These are phyloP conservation scores for Veloporphyrellus conicus DNA, from an alignment of 1,284 basidiomycete species.

Conservation along the genomic window DNA sequence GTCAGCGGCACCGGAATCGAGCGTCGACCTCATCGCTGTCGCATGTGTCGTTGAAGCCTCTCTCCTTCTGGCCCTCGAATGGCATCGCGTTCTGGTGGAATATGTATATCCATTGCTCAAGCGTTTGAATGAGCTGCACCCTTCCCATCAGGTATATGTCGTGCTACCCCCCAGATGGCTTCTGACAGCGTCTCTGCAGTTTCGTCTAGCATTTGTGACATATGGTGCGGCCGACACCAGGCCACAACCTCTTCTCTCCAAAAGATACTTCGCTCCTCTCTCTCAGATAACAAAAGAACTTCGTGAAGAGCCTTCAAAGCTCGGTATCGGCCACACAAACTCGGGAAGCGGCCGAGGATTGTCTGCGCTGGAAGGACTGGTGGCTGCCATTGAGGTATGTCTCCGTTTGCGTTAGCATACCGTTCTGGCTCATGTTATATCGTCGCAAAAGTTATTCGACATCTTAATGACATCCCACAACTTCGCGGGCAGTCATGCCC, in stretches of 20 bases:
- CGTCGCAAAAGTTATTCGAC: slow-evolving; percentile 27
- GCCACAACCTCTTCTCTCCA: slow-evolving; percentile 53
- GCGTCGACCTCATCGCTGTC: slow-evolving; percentile 43
- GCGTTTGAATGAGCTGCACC: slow-evolving; percentile 47
- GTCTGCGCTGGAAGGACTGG: slow-evolving; percentile 67
- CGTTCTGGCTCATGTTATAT: not conserved
- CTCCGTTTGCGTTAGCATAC: not conserved
- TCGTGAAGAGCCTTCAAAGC: slow-evolving; percentile 41
- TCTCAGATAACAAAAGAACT: slow-evolving; percentile 42
- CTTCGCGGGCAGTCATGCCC: slow-evolving; percentile 7
- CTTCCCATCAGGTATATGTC: slow-evolving; percentile 30
- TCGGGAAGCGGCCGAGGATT: slow-evolving; percentile 50
- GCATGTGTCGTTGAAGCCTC: slow-evolving; percentile 65
- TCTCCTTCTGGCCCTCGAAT: slow-evolving; percentile 49
- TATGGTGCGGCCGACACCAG: slow-evolving; percentile 51
- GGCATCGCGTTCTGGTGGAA: slow-evolving; percentile 44
- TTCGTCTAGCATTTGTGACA: slow-evolving; percentile 53
- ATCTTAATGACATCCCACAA: slow-evolving; percentile 27
- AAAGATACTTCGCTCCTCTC: slow-evolving; percentile 50
- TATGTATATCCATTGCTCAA: slow-evolving; percentile 54
- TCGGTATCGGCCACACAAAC: slow-evolving; percentile 56
- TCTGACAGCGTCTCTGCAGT: slow-evolving; percentile 33
- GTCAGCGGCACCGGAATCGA: slow-evolving; percentile 18
- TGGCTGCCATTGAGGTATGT: slow-evolving; percentile 66
- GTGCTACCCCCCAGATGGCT: not conserved